Evolutionary conservation across 305 asterid genomes (phyloP), one percentile per base, ranked within the genome.

Genomic region (Solanum hybrid): DNA sequence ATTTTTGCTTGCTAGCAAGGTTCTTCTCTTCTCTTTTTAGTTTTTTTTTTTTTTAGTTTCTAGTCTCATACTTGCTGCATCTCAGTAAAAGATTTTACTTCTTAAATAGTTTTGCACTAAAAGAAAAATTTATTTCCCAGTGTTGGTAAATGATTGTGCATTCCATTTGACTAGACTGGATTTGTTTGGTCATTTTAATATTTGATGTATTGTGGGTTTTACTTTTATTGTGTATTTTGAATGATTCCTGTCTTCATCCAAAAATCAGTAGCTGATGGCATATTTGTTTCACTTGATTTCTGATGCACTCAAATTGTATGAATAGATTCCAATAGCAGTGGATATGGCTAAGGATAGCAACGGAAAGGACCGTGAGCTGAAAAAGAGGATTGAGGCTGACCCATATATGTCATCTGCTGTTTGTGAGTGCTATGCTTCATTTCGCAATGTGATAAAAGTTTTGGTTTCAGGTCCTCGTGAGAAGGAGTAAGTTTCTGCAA

Each of bases 281-380:
- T 35, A 57, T 40, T 14, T 69, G 22, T 28, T 91, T 73, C 74
- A 2, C 33, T 87, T 37, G 86, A 76, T 75, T 81, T 37, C 86
- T 88, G 37, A 88, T 31, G 39, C 84, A 35, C 16, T 83, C 42
- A 34, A 88, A 42, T 51, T 57, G 20, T 88, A 69, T 87, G 90
- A 69, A 87, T 92, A 96, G 99, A 98, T 98, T 89, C 99, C 99
- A 14, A 98, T 97, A 87, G 99, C 99, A 86, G 96, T 98, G 91
- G 99, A 98, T 93, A 98, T 98, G 99, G 99, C 99, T 79, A 98
- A 98, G 93, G 99, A 98, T 89, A 98, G 99, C 92, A 95, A 94
- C 67, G 99, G 98, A 87, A 95, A 98, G 93, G 97, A 96, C 87
- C 94, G 95, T 87, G 99, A 98, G 91, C 94, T 97, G 92, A 93